Evolutionary conservation across 83 land plant species (phyloP), one percentile per base, ranked within the genome.

Genomic region (Isoetes engelmannii): DNA sequence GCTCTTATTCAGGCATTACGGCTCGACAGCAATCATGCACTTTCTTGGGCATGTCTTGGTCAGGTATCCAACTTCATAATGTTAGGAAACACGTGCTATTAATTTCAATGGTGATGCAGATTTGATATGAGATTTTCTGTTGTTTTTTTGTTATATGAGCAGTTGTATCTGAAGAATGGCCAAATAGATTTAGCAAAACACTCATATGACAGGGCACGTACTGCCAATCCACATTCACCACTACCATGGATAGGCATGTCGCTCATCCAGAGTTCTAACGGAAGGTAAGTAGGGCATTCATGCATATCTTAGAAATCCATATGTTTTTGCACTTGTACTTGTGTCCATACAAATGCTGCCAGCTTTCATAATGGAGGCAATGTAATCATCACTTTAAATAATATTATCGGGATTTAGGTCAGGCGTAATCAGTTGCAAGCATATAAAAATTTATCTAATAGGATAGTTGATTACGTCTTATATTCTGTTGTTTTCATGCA

Each of bases 161-260:
- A 94, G 98, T 80, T 90, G 21, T 94, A 90, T 61, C 48, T 86
- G 68, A 67, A 64, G 59, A 80, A 76, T 70, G 84, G 88, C 6
- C 83, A 84, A 47, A 74, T 76, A 65, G 71, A 72, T 57, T 68
- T 90, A 53, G 88, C 98, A 44, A 76, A 57, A 68, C 83, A 87
- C 59, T 86, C 98, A 53, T 94, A 87, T 77, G 92, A 90, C 68
- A 75, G 71, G 68, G 87, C 96, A 47, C 77, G 98, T 72, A 86
- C 90, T 77, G 84, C 89, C 60, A 90, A 94, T 77, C 92, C 98
- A 56, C 81, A 82, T 10, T 81, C 87, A 61, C 80, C 90, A 53
- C 77, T 94, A 68, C 89, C 98, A 64, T 94, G 98, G 98, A 92
- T 96, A 48, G 98, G 90, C 74, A 89, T 94, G 96, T 79, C 92